Conservation (phyloP, 208 protist genomes). For the Vickermania spadyakhi region DNA sequence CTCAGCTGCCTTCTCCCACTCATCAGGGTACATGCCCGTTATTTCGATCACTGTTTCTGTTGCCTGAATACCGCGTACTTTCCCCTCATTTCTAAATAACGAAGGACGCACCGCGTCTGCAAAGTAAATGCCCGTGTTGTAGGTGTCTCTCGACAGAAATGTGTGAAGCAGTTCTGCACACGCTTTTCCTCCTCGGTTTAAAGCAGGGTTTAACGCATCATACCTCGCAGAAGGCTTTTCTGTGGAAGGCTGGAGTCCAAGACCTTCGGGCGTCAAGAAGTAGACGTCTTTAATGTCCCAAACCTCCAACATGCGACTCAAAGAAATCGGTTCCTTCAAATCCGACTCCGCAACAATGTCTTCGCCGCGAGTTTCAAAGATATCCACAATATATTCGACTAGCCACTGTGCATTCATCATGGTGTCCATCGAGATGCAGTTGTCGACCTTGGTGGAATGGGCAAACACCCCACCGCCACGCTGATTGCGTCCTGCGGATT, state of each 20-base stretch:
- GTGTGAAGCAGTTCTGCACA: constrained; percentile 86
- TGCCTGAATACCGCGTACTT: constrained; percentile 53
- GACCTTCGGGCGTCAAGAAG: constrained; percentile 88
- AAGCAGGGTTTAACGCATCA: constrained; percentile 95
- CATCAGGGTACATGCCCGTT: constrained; percentile 55
- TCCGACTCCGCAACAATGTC: constrained; percentile 47
- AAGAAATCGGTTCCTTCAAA: constrained; percentile 26
- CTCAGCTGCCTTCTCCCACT: constrained; percentile 91
- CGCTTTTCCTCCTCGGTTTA: constrained; percentile 89
- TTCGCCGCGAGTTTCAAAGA: constrained; percentile 60
- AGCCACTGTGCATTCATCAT: constrained; percentile 88
- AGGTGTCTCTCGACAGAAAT: constrained; percentile 96
- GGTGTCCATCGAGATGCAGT: constrained; percentile 72
- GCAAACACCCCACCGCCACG: constrained; percentile 77
- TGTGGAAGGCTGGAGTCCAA: constrained; percentile 88
- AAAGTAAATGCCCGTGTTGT: constrained; percentile 91
- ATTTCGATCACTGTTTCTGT: constrained; percentile 86
- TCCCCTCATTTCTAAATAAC: constrained; percentile 80
- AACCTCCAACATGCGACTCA: constrained; percentile 48
- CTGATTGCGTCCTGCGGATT: constrained; percentile 45
- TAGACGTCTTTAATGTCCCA: constrained; percentile 46
- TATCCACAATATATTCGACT: constrained; percentile 88
- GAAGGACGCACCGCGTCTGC: constrained; percentile 89
- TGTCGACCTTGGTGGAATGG: constrained; percentile 91
- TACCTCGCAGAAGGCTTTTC: constrained; percentile 83